A percentile compares a stretch with the other conserved stretches of the same genome.
Conservation (phyloP, 495 filamentous ascomycete genomes). For the Delitschia confertaspora region DNA sequence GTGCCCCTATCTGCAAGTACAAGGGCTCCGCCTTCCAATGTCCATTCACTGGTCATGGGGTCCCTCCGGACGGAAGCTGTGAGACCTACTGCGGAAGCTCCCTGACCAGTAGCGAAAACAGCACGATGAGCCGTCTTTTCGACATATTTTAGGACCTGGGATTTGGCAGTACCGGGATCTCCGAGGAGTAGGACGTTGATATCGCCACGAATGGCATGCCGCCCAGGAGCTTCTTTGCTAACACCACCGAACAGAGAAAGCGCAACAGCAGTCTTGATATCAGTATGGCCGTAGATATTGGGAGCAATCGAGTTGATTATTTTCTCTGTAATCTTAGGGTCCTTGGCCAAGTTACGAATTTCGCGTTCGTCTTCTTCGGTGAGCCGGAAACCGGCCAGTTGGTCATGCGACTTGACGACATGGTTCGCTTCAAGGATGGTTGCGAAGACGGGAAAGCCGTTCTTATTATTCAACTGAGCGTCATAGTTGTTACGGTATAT, state of each 20-base stretch:
- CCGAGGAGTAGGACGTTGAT: slow-evolving; percentile 97
- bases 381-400: slow-evolving; percentile 92
- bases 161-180: slow-evolving; percentile 97
- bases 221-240: slow-evolving; percentile 77
- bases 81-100: slow-evolving; percentile 94
- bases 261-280: slow-evolving; percentile 96
- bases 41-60: slow-evolving; percentile 95
- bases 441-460: slow-evolving; percentile 97
- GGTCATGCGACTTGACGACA: slow-evolving; percentile 92
- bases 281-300: slow-evolving; percentile 91
- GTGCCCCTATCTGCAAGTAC: slow-evolving; percentile 93
- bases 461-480: slow-evolving; percentile 95
- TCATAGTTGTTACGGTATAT: slow-evolving; percentile 99
- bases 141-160: slow-evolving; percentile 94
- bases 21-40: slow-evolving; percentile 90
- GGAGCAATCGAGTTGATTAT: slow-evolving; percentile 91
- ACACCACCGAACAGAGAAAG: slow-evolving; percentile 94
- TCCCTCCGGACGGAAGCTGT: slow-evolving; percentile 94
- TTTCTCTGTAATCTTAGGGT: slow-evolving; percentile 90
- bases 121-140: slow-evolving; percentile 96
- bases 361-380: slow-evolving; percentile 92
- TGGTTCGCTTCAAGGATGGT: slow-evolving; percentile 97
- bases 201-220: slow-evolving; percentile 86
- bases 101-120: slow-evolving; percentile 97
- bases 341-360: slow-evolving; percentile 76